Evolutionary conservation across 352 stramenopile genomes (phyloP).

Genomic region (Lagenidium giganteum): DNA sequence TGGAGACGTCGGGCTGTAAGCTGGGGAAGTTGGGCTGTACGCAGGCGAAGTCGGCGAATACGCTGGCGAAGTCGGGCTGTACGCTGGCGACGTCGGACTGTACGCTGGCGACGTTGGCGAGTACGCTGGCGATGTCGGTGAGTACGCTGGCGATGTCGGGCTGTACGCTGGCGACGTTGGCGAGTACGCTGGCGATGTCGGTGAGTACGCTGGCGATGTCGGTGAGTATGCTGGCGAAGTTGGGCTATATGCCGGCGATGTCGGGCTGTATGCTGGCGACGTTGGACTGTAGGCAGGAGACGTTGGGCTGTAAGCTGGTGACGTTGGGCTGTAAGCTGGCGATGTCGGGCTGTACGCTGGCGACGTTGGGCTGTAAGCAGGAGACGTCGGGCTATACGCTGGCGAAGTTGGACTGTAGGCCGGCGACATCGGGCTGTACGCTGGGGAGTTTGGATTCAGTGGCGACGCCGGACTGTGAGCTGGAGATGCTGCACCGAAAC

Average conservation of each 20-base stretch:
- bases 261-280: constrained; percentile 70
- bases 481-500: constrained; percentile 77
- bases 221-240: constrained; percentile 71
- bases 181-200: constrained; percentile 77
- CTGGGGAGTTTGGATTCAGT: constrained; percentile 73
- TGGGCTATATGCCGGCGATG: constrained; percentile 67
- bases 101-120: constrained; percentile 48
- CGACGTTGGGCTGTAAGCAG: constrained; percentile 77
- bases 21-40: constrained; percentile 57
- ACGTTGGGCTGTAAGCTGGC: constrained; percentile 48
- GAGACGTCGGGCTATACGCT: constrained; percentile 75
- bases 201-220: constrained; percentile 73
- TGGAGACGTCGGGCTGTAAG: constrained; percentile 61
- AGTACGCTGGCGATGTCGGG: constrained; percentile 60
- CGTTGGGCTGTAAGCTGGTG: constrained; percentile 22
- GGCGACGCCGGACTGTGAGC: constrained; percentile 72
- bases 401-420: constrained; percentile 75
- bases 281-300: constrained; percentile 27
- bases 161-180: constrained; percentile 45
- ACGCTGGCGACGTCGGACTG: constrained; percentile 35
- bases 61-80: constrained; percentile 29
- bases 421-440: constrained; percentile 85
- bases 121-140: constrained; percentile 58
- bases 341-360: constrained; percentile 75
- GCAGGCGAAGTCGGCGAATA: constrained; percentile 65